Evolutionary conservation across 2,329 filamentous ascomycete species (phyloP).

Genomic region (Dactylellina cionopaga): DNA sequence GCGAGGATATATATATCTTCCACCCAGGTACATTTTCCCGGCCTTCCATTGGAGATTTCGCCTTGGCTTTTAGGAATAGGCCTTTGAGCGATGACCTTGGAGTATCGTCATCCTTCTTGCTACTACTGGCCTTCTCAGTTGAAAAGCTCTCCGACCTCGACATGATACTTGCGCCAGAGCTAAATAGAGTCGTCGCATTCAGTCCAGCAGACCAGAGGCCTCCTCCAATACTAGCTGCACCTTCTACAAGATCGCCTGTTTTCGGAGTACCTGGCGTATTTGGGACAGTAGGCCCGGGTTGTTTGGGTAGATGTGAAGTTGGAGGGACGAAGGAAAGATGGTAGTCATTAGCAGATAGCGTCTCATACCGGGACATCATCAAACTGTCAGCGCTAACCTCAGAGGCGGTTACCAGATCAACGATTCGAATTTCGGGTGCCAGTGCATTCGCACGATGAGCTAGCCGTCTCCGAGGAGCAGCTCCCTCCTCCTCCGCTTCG

Average conservation of each 20-base stretch:
- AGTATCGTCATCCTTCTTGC: slow-evolving; percentile 33
- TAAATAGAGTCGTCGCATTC: slow-evolving; percentile 87
- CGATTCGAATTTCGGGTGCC: slow-evolving; percentile 87
- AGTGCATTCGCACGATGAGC: slow-evolving; percentile 77
- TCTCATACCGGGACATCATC: slow-evolving; percentile 85
- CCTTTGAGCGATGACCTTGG: slow-evolving; percentile 48
- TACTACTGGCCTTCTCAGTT: slow-evolving; percentile 25
- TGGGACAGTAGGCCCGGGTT: slow-evolving; percentile 68
- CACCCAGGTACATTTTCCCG: slow-evolving; percentile 65
- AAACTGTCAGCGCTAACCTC: slow-evolving; percentile 88
- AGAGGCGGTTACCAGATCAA: slow-evolving; percentile 83
- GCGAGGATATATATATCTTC: slow-evolving; percentile 94
- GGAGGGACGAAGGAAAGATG: slow-evolving; percentile 86
- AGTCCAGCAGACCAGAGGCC: slow-evolving; percentile 92
- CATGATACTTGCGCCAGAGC: slow-evolving; percentile 80
- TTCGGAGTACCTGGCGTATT: slow-evolving; percentile 70
- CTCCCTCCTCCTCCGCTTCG: too few species aligned
- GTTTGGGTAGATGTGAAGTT: slow-evolving; percentile 61
- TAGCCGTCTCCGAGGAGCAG: slow-evolving; percentile 56
- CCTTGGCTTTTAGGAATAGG: slow-evolving; percentile 34
- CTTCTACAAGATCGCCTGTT: slow-evolving; percentile 73
- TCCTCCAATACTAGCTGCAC: slow-evolving; percentile 66
- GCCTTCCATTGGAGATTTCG: slow-evolving; percentile 59
- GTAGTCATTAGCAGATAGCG: slow-evolving; percentile 87
- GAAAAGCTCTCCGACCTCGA: slow-evolving; percentile 50